Base-by-base conservation (phyloP, 2,329 filamentous ascomycete species). In the Alternaria burnsii region DNA sequence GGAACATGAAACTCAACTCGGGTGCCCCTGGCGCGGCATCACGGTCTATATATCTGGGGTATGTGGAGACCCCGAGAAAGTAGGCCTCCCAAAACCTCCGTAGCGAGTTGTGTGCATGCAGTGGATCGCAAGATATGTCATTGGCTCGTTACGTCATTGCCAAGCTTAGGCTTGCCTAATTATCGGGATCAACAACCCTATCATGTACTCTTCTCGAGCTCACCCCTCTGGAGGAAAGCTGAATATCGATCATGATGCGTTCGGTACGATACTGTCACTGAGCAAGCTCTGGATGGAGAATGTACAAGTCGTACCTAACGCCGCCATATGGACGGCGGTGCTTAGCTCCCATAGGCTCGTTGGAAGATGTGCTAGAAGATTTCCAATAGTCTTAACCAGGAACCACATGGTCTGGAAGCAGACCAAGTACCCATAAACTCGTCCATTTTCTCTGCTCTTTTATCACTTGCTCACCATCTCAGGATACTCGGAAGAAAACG, bases 101-200 rank as follows among this genome's bases (percentile, higher is more conserved):
- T 30, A 48, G 16, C 14, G 46, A 48, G 38, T 41, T 18, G 14
- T 3, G 46, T 48, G 26, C 11, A 48, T 4, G 18, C 30, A 48
- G 28, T 48, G 18, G 28, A 9, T 7, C 20, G 24, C 18, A 20
- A 30, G 30, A 20, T 48, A 48, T 48, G 46, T 48, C 46, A 48
- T 48, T 48, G 30, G 30, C 20, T 22, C 30, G 30, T 34, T 48
- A 48, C 46, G 46, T 48, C 46, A 48, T 22, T 48, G 46, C 30
- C 46, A 48, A 36, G 46, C 30, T 4, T 12, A 7, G 28, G 24
- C 30, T 34, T 48, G 46, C 30, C 18, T 48, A 48, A 4, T 20
- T 10, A 10, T 41, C 11, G 18, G 18, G 5, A 6, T 41, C 10
- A 22, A 41, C 10, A 41, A 5, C 18, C 9, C n/a, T 40, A 20